Evolutionary conservation across 78 protist genomes (phyloP).

Genomic region (Dictyostelium capitatum): DNA sequence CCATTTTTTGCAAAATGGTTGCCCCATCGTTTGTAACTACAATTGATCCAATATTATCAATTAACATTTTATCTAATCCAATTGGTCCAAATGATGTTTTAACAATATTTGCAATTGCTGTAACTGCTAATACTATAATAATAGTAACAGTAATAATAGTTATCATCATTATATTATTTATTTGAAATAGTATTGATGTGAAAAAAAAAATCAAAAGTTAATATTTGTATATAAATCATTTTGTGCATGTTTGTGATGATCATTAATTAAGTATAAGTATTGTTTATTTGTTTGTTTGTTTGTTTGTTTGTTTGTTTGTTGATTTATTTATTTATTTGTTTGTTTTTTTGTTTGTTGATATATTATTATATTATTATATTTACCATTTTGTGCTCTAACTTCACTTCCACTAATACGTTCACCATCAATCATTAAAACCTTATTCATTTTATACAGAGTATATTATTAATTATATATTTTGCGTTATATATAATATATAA

Average conservation of each 20-base stretch:
- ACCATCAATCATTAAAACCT: constrained; percentile 84
- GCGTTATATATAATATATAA: neutral
- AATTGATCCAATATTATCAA: constrained; percentile 98
- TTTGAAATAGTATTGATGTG: neutral
- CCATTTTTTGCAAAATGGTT: constrained; percentile 95
- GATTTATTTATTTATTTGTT: too few relatives aligned
- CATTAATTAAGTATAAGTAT: too few relatives aligned
- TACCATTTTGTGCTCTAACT: constrained; percentile 94
- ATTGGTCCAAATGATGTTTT: constrained; percentile 99
- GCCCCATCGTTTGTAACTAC: constrained; percentile 98
- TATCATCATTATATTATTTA: neutral
- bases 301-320: too few relatives aligned
- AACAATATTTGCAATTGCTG: constrained; percentile 98
- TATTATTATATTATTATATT: neutral
- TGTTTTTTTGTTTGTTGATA: too few relatives aligned
- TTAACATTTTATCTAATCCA: constrained; percentile 99
- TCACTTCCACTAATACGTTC: constrained; percentile 90
- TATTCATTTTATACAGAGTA: constrained; percentile 9
- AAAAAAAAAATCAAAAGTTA: neutral
- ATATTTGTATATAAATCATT: too few relatives aligned
- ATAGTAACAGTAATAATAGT: neutral
- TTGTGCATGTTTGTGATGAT: too few relatives aligned
- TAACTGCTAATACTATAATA: constrained; percentile 92
- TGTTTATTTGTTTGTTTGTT: too few relatives aligned
- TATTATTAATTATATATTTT: neutral